These are phyloP conservation scores for Planoprotostelium fungivorum DNA, from an alignment of 78 protist genomes.

Conservation along the genomic window DNA sequence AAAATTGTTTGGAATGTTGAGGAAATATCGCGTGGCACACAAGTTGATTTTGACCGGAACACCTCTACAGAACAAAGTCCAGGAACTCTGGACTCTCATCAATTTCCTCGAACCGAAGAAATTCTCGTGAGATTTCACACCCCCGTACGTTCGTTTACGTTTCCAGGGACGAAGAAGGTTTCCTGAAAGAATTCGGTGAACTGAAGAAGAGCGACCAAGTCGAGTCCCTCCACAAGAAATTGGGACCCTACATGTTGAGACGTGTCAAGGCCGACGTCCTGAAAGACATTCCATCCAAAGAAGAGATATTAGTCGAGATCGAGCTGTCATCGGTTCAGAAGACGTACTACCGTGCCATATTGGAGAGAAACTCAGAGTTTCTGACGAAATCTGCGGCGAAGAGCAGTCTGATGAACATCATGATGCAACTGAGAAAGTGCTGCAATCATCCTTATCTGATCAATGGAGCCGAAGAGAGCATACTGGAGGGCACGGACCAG, in stretches of 20 bases:
- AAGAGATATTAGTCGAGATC: constrained; percentile 76
- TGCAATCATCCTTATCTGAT: constrained; percentile 89
- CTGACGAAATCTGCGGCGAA: constrained; percentile 62
- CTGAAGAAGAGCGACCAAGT: constrained; percentile 53
- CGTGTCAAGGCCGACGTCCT: constrained; percentile 91
- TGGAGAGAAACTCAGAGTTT: constrained; percentile 69
- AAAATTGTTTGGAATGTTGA: constrained; percentile 9
- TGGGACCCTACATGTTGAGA: constrained; percentile 86
- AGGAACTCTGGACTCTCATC: constrained; percentile 91
- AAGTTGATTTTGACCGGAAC: constrained; percentile 89
- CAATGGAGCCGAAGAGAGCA: constrained; percentile 57
- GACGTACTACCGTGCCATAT: constrained; percentile 81
- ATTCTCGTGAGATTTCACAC: constrained; percentile 46
- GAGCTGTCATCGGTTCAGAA: constrained; percentile 76
- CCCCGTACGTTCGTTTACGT: not conserved
- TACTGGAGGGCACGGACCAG: constrained; percentile 27
- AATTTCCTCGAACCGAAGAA: constrained; percentile 68
- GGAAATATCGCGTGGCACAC: constrained; percentile 14
- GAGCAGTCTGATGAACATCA: constrained; percentile 63
- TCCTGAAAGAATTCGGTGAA: constrained; percentile 41
- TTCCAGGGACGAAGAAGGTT: not conserved
- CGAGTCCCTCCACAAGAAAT: constrained; percentile 48
- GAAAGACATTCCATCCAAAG: constrained; percentile 68
- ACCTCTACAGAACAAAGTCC: constrained; percentile 87
- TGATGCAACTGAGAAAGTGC: constrained; percentile 89